Base-by-base conservation (phyloP, 1,284 basidiomycete species). In the Tremellales sp. region DNA sequence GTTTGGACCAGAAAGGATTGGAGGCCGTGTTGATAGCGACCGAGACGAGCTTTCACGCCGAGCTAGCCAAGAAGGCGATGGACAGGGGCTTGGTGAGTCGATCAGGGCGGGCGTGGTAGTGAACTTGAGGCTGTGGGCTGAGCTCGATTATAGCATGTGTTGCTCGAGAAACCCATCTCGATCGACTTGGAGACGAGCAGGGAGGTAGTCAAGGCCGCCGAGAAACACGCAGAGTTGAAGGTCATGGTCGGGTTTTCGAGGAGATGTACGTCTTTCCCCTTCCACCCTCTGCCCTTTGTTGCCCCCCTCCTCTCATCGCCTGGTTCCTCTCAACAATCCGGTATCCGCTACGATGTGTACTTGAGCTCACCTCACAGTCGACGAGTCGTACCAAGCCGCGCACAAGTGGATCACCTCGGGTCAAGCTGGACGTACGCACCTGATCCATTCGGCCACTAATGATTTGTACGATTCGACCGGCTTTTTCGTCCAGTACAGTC, bases 101-200 rank as follows among this genome's bases (percentile, higher is more conserved):
- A n/a, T n/a, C n/a, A n/a, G n/a, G n/a, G n/a, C n/a, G n/a, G n/a
- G n/a, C n/a, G n/a, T n/a, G n/a, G n/a, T n/a, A n/a, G n/a, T 13
- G 17, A 12, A 17, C 8, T 31, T 8, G 15, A 15, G 8, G 29
- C 8, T 15, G 15, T 31, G 5, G 15, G 22, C 13, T 11, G 17
- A n/a, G 29, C 17, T 25, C 13, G 15, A 35, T 12, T n/a, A n/a
- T 21, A 64, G 58, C 65, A 70, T 45, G 61, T 68, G 5, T 52
- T 70, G 7, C 41, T 62, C 6, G 68, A 69, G 55, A 70, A 70
- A 44, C 68, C 68, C 21, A 65, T 70, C 42, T 55, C 62, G 0
- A 53, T 67, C 21, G 63, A 67, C 44, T 26, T 64, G 10, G 57
- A 58, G 25, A 51, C 46, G 12, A 48, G 61, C 10, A 40, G 53